phyloP scores from a whole-genome alignment of 192 early-diverging fungal species.

The Physocladia obscura region DNA sequence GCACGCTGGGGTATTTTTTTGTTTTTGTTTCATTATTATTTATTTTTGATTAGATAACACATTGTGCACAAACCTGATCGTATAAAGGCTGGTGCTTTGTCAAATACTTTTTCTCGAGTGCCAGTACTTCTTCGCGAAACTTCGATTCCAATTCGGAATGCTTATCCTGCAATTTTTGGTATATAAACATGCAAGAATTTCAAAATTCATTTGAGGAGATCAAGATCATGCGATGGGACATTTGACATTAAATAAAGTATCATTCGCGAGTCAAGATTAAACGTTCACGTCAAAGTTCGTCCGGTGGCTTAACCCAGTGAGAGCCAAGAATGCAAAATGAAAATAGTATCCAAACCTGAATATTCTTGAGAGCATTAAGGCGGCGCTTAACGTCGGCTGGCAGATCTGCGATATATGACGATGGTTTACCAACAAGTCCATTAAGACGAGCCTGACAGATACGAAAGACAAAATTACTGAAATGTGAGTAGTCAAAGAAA shows the following conservation, averaged over 20 bases:
- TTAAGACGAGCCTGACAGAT: constrained; percentile 78
- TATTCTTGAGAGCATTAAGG: constrained; percentile 79
- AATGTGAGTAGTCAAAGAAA: too few relatives aligned
- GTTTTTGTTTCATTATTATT: neutral
- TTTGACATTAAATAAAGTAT: too few relatives aligned
- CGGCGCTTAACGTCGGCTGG: constrained; percentile 79
- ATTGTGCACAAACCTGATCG: constrained; percentile 47
- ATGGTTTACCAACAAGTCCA: constrained; percentile 74
- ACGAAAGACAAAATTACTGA: too few relatives aligned
- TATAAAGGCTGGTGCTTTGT: constrained; percentile 84
- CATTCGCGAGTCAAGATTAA: too few relatives aligned
- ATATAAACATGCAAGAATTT: constrained; percentile 10
- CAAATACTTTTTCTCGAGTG: constrained; percentile 95
- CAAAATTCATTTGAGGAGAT: neutral
- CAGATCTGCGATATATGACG: constrained; percentile 48
- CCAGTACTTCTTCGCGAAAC: constrained; percentile 92
- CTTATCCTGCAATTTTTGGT: constrained; percentile 53
- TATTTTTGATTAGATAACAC: neutral
- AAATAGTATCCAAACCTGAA: constrained; percentile 76
- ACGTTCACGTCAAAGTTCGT: too few relatives aligned
- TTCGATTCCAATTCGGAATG: constrained; percentile 80
- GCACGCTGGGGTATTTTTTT: constrained; percentile 59
- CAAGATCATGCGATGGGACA: too few relatives aligned
- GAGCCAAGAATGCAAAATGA: too few relatives aligned
- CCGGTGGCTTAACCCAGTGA: too few relatives aligned